A percentile compares a stretch with the other conserved stretches of the same genome.
phyloP scores from a whole-genome alignment of 108 stramenopile species.

The Schizochytrium sp. region DNA sequence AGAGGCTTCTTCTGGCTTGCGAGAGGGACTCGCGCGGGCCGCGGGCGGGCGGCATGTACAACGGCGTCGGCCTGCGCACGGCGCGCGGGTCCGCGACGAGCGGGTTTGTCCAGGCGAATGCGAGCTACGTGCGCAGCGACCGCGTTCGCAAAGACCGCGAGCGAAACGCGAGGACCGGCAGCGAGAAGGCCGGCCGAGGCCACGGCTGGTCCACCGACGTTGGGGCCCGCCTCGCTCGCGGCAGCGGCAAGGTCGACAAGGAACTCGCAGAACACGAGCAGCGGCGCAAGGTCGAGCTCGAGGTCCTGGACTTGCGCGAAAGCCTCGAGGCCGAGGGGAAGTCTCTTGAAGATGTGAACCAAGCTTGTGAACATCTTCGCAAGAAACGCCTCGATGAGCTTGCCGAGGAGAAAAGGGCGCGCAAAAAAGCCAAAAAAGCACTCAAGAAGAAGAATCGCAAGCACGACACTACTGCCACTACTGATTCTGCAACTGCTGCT shows the following conservation, averaged over 20 bases:
- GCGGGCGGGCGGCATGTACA: constrained; percentile 11
- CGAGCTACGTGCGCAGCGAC: neutral
- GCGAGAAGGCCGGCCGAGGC: neutral
- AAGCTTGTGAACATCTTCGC: neutral
- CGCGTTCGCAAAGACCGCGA: neutral
- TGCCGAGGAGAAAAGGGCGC: neutral
- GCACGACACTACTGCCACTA: too few relatives aligned
- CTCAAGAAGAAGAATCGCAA: neutral
- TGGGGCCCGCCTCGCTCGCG: too few relatives aligned
- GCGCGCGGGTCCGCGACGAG: constrained; percentile 27
- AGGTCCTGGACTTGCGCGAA: neutral
- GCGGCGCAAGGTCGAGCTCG: neutral
- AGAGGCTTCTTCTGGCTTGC: too few relatives aligned
- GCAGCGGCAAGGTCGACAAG: neutral
- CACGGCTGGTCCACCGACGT: neutral
- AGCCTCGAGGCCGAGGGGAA: neutral
- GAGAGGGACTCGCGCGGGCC: too few relatives aligned
- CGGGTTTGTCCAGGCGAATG: constrained; percentile 25
- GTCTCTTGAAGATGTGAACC: neutral
- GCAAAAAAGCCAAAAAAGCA: neutral
- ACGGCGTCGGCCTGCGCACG: constrained; percentile 29
- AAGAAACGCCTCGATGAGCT: neutral
- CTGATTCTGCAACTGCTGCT: too few relatives aligned
- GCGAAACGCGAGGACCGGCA: neutral
- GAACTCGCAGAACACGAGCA: neutral